These are phyloP conservation scores for Metarhizium anisopliae DNA, from an alignment of 2,329 filamentous ascomycete species.

Conservation along the genomic window DNA sequence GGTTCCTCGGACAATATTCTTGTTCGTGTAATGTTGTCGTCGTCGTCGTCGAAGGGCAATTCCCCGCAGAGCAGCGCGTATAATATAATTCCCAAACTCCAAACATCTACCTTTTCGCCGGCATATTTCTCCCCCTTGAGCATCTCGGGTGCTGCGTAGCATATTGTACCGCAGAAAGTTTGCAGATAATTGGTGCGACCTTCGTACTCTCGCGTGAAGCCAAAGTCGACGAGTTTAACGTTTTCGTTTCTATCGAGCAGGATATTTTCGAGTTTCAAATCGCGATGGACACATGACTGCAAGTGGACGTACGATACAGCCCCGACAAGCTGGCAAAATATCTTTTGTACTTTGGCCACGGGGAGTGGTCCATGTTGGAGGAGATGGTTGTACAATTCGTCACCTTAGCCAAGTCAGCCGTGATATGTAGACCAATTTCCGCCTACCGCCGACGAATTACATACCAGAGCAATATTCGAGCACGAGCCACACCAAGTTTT, in stretches of 20 bases:
- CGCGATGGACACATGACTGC: slow-evolving; percentile 91
- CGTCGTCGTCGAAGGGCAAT: slow-evolving; percentile 92
- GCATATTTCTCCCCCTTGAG: slow-evolving; percentile 97
- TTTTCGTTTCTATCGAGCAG: slow-evolving; percentile 94
- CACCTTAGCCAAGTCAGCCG: slow-evolving; percentile 45
- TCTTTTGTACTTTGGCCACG: slow-evolving; percentile 82
- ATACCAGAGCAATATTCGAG: slow-evolving; percentile 91
- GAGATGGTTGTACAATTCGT: slow-evolving; percentile 95
- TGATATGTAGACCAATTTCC: neutral
- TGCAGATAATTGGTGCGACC: slow-evolving; percentile 90
- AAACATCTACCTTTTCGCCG: slow-evolving; percentile 95
- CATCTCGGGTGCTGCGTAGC: slow-evolving; percentile 98
- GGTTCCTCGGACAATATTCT: slow-evolving; percentile 83
- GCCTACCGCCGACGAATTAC: slow-evolving; percentile 7
- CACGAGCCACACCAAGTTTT: slow-evolving; percentile 89
- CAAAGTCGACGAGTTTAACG: slow-evolving; percentile 96
- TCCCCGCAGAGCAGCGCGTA: slow-evolving; percentile 77
- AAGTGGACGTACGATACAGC: slow-evolving; percentile 92
- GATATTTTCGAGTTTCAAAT: slow-evolving; percentile 87
- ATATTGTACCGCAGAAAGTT: slow-evolving; percentile 95
- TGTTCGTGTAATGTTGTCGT: slow-evolving; percentile 76
- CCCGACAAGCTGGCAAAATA: slow-evolving; percentile 90
- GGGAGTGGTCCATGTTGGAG: slow-evolving; percentile 78
- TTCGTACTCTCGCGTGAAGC: slow-evolving; percentile 95
- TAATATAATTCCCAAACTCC: slow-evolving; percentile 79